These are phyloP conservation scores for Aspergillus niger DNA, from an alignment of 2,329 filamentous ascomycete species.

Conservation along the genomic window DNA sequence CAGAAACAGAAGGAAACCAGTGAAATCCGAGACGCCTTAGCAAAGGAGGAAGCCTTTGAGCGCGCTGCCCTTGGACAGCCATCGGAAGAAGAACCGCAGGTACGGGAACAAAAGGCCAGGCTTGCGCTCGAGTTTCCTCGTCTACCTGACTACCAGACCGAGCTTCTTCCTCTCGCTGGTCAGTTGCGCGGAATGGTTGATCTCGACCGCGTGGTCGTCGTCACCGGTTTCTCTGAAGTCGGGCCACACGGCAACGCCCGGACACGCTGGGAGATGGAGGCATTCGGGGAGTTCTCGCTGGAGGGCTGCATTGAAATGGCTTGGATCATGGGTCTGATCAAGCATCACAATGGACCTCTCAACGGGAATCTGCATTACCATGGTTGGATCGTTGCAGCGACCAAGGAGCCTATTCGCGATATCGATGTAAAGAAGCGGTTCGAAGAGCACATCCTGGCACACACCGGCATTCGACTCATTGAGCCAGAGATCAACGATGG, in stretches of 20 bases:
- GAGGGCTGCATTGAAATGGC: conserved; percentile 14
- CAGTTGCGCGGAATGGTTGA: conserved; percentile 6
- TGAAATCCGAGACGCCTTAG: not conserved
- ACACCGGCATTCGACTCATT: conserved; percentile 91
- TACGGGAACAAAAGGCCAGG: not conserved
- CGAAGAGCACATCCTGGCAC: conserved; percentile 69
- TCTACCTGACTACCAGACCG: conserved; percentile 5
- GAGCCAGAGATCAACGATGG: conserved; percentile 3
- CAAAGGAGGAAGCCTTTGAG: not conserved
- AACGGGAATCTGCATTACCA: not conserved
- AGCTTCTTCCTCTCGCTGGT: not conserved
- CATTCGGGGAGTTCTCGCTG: conserved; percentile 4
- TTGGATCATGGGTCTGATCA: conserved; percentile 12
- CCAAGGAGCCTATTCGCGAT: conserved; percentile 4
- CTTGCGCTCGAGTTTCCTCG: conserved; percentile 2
- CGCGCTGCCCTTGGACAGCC: not conserved
- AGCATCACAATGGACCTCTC: not conserved
- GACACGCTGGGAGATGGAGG: conserved; percentile 13
- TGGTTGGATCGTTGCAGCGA: conserved; percentile 5
- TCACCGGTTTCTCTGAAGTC: conserved; percentile 10
- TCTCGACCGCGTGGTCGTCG: conserved; percentile 5
- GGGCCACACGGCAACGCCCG: conserved; percentile 12
- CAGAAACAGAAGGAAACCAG: not conserved
- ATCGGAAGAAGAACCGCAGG: not conserved
- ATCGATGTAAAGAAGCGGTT: conserved; percentile 6